Percentiles rank a stretch among this genome's conserved stretches.
Evolutionary conservation across 306 rosid genomes (phyloP).

Genomic region (Datisca glomerata): DNA sequence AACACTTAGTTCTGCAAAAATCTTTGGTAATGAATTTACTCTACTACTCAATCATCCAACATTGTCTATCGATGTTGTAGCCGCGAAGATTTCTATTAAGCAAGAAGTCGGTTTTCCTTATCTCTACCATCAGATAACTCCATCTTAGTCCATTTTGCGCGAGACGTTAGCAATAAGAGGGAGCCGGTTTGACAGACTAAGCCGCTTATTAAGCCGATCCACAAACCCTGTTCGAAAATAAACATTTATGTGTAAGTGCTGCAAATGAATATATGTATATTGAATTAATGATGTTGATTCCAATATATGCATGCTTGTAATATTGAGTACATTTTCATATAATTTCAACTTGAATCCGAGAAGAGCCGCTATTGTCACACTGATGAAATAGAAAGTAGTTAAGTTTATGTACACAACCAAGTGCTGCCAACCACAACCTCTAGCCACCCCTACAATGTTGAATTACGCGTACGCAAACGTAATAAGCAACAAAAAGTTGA

Average conservation of each 20-base stretch:
- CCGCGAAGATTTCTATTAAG: too few relatives aligned
- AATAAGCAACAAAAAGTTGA: too few relatives aligned
- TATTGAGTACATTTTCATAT: constrained; percentile 38
- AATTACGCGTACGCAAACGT: too few relatives aligned
- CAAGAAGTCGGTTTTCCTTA: too few relatives aligned
- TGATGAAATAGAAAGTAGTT: constrained; percentile 49
- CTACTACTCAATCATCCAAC: too few relatives aligned
- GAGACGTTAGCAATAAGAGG: constrained; percentile 26
- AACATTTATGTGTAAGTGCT: background rate
- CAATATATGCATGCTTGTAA: too few relatives aligned
- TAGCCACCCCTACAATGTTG: constrained; percentile 46
- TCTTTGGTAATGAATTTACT: too few relatives aligned
- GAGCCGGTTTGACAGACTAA: constrained; percentile 39
- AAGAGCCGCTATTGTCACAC: constrained; percentile 43
- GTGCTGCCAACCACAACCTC: constrained; percentile 84
- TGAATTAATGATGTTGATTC: background rate
- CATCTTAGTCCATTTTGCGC: constrained; percentile 34
- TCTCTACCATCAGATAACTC: constrained; percentile 7
- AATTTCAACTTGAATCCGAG: constrained; percentile 51
- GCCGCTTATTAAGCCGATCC: constrained; percentile 72
- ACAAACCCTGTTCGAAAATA: constrained; percentile 48
- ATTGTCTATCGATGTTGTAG: too few relatives aligned
- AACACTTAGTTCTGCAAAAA: too few relatives aligned
- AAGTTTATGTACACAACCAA: constrained; percentile 52
- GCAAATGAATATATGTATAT: background rate